Evolutionary conservation across 306 rosid species (phyloP), one percentile per base, ranked within the genome.

Genomic region (Ormosia emarginata): DNA sequence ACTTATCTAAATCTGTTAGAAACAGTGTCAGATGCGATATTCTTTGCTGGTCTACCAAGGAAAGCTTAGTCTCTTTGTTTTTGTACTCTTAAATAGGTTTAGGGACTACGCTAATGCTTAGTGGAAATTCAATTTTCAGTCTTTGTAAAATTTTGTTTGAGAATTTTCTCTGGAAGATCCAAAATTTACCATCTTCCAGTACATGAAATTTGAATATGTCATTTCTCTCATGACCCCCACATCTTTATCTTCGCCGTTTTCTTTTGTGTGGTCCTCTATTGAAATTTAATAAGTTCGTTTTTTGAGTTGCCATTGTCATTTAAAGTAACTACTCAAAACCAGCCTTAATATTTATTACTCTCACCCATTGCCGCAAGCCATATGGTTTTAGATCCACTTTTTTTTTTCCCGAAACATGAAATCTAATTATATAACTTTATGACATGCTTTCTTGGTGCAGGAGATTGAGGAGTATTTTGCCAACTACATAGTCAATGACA

Each of bases 391-490:
- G 40, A 40, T 74, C 67, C 55, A 74, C 37, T 2, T 41, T 13
- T 29, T n/a, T 8, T 36, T 7, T 17, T 50, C 43, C 17, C 18
- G 10, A 43, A 37, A 6, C 30, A 9, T 41, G 46, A 41, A 43
- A 66, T 57, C 14, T 32, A 17, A 15, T 39, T 5, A 2, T 5
- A 36, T 36, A 14, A 50, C 39, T 30, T 65, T 14, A 12, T 24
- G 56, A 43, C 41, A 5, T 79, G 59, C 34, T 81, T 33, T 39
- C 24, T 44, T 68, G 74, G 44, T 86, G 89, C 94, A 91, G 93
- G 97, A 94, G 36, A 88, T 94, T 37, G 89, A 91, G 75, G 90
- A 90, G 81, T 94, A 94, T 66, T 92, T 92, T 74, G 77, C 81
- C 68, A 81, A 92, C 17, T 92, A 90, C 77, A 85, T 92, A 15